Evolutionary conservation across 1,284 basidiomycete genomes (phyloP).

Genomic region (Acaromyces ingoldii): DNA sequence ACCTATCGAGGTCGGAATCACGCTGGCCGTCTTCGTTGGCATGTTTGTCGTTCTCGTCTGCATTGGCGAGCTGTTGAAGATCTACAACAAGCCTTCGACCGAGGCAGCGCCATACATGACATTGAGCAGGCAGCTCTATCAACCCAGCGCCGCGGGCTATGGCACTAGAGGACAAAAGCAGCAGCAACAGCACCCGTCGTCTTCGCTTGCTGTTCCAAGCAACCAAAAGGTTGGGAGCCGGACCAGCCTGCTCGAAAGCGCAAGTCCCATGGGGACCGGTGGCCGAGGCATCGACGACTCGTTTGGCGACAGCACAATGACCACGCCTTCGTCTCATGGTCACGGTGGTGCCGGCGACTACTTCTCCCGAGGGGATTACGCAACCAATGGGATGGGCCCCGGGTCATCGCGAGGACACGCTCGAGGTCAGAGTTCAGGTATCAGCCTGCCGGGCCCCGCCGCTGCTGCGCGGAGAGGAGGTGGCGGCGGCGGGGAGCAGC

Average conservation of each 20-base stretch:
- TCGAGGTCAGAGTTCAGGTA: slow-evolving; percentile 2
- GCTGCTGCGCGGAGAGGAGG: background rate
- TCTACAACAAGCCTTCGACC: slow-evolving; percentile 9
- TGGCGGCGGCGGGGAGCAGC: background rate
- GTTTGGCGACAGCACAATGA: background rate
- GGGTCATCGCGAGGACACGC: slow-evolving; percentile 1
- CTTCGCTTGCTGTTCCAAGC: too few relatives aligned
- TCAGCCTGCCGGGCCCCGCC: slow-evolving; percentile 6
- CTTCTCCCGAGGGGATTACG: background rate
- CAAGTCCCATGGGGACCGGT: slow-evolving; percentile 13
- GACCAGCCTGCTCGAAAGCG: slow-evolving; percentile 4
- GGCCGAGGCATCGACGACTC: background rate
- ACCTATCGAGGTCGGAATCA: slow-evolving; percentile 5
- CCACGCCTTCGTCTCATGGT: background rate
- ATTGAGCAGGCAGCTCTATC: slow-evolving; percentile 3
- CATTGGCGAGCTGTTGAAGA: slow-evolving; percentile 10
- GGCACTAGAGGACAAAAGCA: background rate
- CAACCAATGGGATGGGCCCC: background rate
- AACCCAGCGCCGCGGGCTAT: slow-evolving; percentile 14
- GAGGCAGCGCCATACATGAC: slow-evolving; percentile 11
- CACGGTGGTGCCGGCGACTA: slow-evolving; percentile 1
- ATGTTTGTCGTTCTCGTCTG: slow-evolving; percentile 8
- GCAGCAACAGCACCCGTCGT: too few relatives aligned
- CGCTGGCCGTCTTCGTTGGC: slow-evolving; percentile 6
- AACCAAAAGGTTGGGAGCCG: background rate